These are phyloP conservation scores for Lipomyces lipofer DNA, from an alignment of 805 yeast genomes.

Conservation along the genomic window DNA sequence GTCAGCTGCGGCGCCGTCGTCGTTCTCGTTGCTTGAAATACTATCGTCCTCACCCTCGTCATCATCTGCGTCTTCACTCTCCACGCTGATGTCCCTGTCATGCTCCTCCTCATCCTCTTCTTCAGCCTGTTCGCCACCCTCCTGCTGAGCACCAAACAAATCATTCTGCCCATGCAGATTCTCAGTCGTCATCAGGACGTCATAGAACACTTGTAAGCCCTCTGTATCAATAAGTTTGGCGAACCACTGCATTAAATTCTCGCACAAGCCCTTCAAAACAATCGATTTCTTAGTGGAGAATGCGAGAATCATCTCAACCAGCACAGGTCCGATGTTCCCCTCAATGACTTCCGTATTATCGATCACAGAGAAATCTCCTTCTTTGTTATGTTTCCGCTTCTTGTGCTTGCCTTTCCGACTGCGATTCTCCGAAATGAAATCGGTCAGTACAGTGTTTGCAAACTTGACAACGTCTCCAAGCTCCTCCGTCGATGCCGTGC, in stretches of 20 bases:
- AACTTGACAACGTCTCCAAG: slow-evolving; percentile 9
- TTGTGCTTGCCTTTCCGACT: not conserved
- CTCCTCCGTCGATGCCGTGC: slow-evolving; percentile 6
- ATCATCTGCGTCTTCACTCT: slow-evolving; percentile 9
- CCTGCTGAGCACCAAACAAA: slow-evolving; percentile 19
- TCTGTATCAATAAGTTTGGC: slow-evolving; percentile 9
- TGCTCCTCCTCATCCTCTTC: slow-evolving; percentile 14
- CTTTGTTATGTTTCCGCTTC: not conserved
- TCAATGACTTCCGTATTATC: not conserved
- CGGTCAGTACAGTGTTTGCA: not conserved
- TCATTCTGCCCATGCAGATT: slow-evolving; percentile 20
- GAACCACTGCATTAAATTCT: slow-evolving; percentile 13
- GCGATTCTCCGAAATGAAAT: not conserved
- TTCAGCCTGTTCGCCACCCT: slow-evolving; percentile 18
- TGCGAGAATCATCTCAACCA: slow-evolving; percentile 15
- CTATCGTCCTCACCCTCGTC: slow-evolving; percentile 8
- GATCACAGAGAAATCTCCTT: not conserved
- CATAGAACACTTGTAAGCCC: slow-evolving; percentile 10
- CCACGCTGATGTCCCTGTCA: slow-evolving; percentile 7
- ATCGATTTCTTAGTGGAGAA: slow-evolving; percentile 15
- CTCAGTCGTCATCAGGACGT: slow-evolving; percentile 18
- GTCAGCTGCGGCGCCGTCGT: not conserved
- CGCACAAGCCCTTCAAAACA: slow-evolving; percentile 9
- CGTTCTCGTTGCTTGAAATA: slow-evolving; percentile 1
- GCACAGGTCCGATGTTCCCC: slow-evolving; percentile 4